Conservation (phyloP, 495 filamentous ascomycete genomes). For the Trichoderma parareesei region DNA sequence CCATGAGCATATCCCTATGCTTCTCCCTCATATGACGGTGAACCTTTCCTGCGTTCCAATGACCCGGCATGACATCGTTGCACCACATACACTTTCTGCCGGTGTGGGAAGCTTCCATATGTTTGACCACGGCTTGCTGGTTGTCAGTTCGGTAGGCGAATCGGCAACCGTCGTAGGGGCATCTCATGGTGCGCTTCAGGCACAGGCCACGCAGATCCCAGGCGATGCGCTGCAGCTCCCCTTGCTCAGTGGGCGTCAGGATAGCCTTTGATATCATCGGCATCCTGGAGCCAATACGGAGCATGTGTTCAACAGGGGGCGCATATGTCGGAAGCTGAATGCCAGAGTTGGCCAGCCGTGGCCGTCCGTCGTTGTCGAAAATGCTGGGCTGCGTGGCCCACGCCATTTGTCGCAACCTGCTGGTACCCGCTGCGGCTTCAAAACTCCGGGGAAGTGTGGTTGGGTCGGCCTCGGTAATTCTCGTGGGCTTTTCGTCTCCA, state of each 20-base stretch:
- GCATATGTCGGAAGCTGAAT: neutral
- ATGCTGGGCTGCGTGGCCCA: neutral
- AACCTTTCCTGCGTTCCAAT: neutral
- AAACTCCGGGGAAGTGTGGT: neutral
- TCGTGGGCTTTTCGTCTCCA: neutral
- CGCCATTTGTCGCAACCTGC: neutral
- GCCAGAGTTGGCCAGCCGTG: neutral
- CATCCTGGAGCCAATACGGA: neutral
- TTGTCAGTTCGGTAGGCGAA: neutral
- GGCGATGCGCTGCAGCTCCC: neutral
- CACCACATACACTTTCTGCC: neutral
- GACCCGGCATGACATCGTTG: neutral
- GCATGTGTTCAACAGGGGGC: neutral
- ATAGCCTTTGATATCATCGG: neutral
- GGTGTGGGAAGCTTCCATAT: neutral
- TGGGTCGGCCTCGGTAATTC: neutral
- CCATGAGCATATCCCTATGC: neutral
- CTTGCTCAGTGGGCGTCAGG: neutral
- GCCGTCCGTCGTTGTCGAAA: neutral
- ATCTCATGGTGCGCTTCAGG: neutral
- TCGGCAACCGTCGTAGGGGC: neutral
- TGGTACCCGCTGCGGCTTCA: neutral
- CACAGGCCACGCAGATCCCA: neutral
- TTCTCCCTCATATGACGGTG: neutral
- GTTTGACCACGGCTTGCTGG: neutral